Conservation (phyloP, 2,329 filamentous ascomycete species). For the Thelonectria olida region DNA sequence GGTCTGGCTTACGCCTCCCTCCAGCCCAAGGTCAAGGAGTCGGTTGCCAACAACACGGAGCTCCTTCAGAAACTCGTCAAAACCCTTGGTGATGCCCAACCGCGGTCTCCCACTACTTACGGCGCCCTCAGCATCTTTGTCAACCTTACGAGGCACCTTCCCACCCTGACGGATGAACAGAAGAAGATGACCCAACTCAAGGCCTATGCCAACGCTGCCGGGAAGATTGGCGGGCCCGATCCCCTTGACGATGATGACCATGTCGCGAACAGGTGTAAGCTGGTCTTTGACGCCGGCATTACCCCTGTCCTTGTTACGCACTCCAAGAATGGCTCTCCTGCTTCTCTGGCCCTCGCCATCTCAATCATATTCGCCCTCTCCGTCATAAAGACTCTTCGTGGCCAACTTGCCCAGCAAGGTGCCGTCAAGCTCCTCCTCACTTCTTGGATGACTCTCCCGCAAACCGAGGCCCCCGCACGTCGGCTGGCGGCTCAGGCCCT, state of each 20-base stretch:
- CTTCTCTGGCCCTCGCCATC: constrained; percentile 76
- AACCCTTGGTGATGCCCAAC: constrained; percentile 64
- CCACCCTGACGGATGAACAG: constrained; percentile 84
- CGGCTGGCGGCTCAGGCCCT: constrained; percentile 80
- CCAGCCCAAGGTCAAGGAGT: constrained; percentile 85
- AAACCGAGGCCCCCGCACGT: constrained; percentile 56
- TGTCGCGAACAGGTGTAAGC: constrained; percentile 78
- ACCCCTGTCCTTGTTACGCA: constrained; percentile 81
- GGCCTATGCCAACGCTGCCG: constrained; percentile 89
- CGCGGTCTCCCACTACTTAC: constrained; percentile 79
- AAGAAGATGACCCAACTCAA: constrained; percentile 92
- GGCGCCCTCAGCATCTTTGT: constrained; percentile 86
- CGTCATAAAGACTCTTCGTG: constrained; percentile 76
- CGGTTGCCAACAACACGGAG: constrained; percentile 72
- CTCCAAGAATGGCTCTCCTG: constrained; percentile 75
- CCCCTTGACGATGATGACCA: constrained; percentile 79
- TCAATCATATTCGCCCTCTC: constrained; percentile 83
- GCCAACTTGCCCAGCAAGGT: constrained; percentile 90
- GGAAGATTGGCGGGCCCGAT: constrained; percentile 68
- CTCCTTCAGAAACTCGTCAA: constrained; percentile 78
- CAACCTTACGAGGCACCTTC: constrained; percentile 85
- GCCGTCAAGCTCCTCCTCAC: constrained; percentile 85
- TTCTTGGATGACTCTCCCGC: constrained; percentile 69
- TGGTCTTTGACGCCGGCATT: constrained; percentile 80
- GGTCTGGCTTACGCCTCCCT: constrained; percentile 92